Percentiles rank a stretch among this genome's conserved stretches.
Evolutionary conservation across 1,284 basidiomycete species (phyloP).

Genomic region (Tilletia indica): DNA sequence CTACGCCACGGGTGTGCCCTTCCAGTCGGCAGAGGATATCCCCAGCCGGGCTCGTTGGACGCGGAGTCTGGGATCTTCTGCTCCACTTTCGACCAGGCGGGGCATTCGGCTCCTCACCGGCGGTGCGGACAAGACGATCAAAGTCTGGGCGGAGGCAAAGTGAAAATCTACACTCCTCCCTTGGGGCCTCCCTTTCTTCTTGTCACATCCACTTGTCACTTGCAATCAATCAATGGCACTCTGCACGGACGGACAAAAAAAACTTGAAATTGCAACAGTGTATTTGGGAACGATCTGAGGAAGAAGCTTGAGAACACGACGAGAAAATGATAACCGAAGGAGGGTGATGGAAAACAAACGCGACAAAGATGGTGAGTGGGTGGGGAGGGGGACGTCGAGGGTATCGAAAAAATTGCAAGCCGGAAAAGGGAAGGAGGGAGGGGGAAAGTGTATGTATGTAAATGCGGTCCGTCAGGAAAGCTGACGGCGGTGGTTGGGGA

Average conservation of each 20-base stretch:
- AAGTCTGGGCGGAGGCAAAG: constrained; percentile 16
- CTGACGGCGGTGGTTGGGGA: background rate
- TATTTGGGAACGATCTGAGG: background rate
- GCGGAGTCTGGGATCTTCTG: constrained; percentile 88
- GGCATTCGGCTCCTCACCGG: constrained; percentile 90
- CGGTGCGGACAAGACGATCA: constrained; percentile 82
- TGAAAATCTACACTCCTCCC: background rate
- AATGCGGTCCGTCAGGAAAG: background rate
- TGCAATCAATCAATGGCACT: too few relatives aligned
- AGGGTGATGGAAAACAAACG: background rate
- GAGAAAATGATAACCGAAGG: background rate
- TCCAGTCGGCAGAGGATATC: constrained; percentile 89
- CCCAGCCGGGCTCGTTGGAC: constrained; percentile 93
- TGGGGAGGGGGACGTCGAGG: background rate
- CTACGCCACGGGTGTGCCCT: constrained; percentile 87
- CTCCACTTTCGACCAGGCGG: constrained; percentile 92
- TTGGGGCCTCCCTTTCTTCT: too few relatives aligned
- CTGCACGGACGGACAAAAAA: too few relatives aligned
- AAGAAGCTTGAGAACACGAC: background rate
- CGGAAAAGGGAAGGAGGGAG: background rate
- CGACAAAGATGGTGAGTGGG: background rate
- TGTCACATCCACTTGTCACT: too few relatives aligned
- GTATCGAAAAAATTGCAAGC: background rate
- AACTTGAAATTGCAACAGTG: too few relatives aligned
- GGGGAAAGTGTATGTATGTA: background rate